Evolutionary conservation across 805 yeast species (phyloP).

Genomic region (Barnettozyma wickerhamii): DNA sequence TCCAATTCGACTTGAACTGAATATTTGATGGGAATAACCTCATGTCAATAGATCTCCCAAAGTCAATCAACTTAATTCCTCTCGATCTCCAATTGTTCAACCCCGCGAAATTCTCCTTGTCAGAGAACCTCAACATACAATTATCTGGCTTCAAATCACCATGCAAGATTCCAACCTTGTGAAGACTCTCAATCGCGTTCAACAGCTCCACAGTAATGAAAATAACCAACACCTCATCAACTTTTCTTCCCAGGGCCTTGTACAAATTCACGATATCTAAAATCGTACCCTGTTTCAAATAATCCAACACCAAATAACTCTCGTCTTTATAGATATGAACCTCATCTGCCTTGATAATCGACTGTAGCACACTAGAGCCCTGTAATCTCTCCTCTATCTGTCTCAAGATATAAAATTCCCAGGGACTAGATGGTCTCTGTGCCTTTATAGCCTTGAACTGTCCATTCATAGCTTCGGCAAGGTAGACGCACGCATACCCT

Average conservation of each 20-base stretch:
- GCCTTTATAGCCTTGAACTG: conserved; percentile 63
- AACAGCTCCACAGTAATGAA: conserved; percentile 64
- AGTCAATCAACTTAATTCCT: conserved; percentile 69
- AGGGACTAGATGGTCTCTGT: conserved; percentile 61
- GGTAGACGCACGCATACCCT: conserved; percentile 74
- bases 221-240: conserved; percentile 62
- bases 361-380: conserved; percentile 25
- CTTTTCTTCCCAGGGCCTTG: conserved; percentile 28
- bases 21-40: conserved; percentile 46
- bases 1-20: conserved; percentile 56
- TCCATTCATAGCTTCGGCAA: conserved; percentile 60
- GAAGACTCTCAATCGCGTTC: conserved; percentile 56
- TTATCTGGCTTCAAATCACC: conserved; percentile 87
- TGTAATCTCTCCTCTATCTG: conserved; percentile 45
- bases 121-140: conserved; percentile 63
- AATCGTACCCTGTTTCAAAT: conserved; percentile 60
- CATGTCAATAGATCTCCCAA: conserved; percentile 76
- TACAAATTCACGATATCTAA: conserved; percentile 59
- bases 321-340: conserved; percentile 37
- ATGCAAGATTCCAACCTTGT: conserved; percentile 63
- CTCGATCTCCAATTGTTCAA: conserved; percentile 44
- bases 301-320: conserved; percentile 23
- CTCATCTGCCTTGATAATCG: conserved; percentile 47
- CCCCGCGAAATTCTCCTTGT: conserved; percentile 26
- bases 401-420: conserved; percentile 78